phyloP scores from a whole-genome alignment of 148 eudicot species.

The Agrostemma githago region DNA sequence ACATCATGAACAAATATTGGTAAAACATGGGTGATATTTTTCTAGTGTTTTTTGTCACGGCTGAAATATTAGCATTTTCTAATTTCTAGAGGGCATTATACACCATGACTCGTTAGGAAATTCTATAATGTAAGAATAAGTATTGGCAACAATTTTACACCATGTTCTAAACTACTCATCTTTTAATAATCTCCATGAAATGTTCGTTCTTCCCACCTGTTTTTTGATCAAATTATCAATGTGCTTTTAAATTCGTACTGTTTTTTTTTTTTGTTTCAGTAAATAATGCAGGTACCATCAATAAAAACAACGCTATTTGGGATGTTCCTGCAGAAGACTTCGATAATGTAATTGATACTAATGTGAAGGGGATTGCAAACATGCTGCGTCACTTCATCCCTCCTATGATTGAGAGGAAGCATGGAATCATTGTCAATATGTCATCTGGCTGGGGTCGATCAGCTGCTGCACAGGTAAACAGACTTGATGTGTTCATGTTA shows the following conservation, averaged over 20 bases:
- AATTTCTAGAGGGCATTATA: not conserved
- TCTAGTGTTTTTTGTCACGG: not conserved
- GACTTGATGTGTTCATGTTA: not conserved
- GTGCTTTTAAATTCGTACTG: not conserved
- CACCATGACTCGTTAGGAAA: not conserved
- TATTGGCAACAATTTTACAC: not conserved
- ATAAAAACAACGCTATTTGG: slow-evolving; percentile 81
- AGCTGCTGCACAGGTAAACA: slow-evolving; percentile 83
- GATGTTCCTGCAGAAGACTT: slow-evolving; percentile 95
- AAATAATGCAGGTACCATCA: slow-evolving; percentile 94
- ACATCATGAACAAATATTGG: not conserved
- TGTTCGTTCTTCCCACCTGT: not conserved
- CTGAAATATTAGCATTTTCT: not conserved
- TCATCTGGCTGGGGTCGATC: slow-evolving; percentile 99
- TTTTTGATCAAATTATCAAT: not conserved
- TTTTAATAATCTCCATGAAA: not conserved
- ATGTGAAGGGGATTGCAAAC: slow-evolving; percentile 80
- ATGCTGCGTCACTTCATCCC: slow-evolving; percentile 92
- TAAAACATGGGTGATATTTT: not conserved
- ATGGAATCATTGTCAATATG: slow-evolving; percentile 81
- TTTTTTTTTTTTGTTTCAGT: slow-evolving; percentile 37
- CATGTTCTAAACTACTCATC: not conserved
- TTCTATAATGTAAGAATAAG: not conserved
- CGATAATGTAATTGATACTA: slow-evolving; percentile 81
- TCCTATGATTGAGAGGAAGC: slow-evolving; percentile 74